Evolutionary conservation across 192 early-diverging fungal species (phyloP).

Genomic region (Coemansia sp.): DNA sequence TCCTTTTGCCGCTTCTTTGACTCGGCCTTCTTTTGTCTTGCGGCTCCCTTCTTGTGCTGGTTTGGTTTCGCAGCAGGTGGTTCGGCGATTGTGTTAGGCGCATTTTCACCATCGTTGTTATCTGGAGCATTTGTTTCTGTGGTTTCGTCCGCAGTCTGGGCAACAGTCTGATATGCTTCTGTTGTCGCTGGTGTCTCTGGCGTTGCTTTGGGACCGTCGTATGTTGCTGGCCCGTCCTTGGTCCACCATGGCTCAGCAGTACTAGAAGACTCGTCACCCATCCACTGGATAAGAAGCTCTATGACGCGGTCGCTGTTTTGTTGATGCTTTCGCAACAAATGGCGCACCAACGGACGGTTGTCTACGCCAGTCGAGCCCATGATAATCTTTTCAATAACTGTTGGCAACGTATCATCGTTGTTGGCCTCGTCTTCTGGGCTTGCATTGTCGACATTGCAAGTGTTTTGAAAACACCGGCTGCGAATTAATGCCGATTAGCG

Average conservation of each 20-base stretch:
- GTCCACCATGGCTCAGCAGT: not conserved
- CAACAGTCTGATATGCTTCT: too few species aligned
- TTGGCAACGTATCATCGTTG: slow-evolving; percentile 23
- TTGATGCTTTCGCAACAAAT: not conserved
- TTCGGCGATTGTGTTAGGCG: not conserved
- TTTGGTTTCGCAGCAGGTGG: too few species aligned
- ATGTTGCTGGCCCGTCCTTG: slow-evolving; percentile 25
- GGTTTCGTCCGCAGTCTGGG: not conserved
- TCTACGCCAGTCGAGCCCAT: slow-evolving; percentile 59
- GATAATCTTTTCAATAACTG: slow-evolving; percentile 58
- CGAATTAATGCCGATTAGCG: not conserved
- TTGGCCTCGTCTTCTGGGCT: slow-evolving; percentile 27
- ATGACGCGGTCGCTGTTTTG: slow-evolving; percentile 59
- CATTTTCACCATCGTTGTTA: not conserved
- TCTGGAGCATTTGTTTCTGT: not conserved
- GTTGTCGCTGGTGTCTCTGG: not conserved
- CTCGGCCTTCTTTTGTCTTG: too few species aligned
- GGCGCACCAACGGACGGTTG: slow-evolving; percentile 55
- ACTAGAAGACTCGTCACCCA: slow-evolving; percentile 35
- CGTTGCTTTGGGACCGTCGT: slow-evolving; percentile 21
- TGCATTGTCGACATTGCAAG: not conserved
- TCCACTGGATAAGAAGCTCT: slow-evolving; percentile 57
- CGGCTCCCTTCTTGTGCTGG: slow-evolving; percentile 14
- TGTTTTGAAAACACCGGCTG: too few species aligned
- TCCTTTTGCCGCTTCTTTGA: too few species aligned